A percentile compares a stretch with the other conserved stretches of the same genome.
Evolutionary conservation across 2,329 filamentous ascomycete species (phyloP).

Genomic region (Colletotrichum echinochloae): DNA sequence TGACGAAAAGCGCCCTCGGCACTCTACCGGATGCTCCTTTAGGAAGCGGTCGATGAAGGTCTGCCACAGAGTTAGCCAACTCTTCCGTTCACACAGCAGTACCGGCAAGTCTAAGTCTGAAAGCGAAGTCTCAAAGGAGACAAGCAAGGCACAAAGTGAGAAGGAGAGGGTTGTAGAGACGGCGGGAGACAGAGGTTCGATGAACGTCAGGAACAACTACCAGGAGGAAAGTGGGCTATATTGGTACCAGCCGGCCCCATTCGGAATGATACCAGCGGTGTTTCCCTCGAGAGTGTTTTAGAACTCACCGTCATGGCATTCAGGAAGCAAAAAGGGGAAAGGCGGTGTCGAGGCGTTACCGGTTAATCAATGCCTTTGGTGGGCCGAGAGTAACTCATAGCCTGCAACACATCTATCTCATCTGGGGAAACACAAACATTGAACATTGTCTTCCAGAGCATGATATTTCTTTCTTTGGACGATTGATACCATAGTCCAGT

Average conservation of each 20-base stretch:
- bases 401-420: background rate
- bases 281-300: conserved; percentile 12
- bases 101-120: background rate
- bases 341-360: background rate
- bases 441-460: background rate
- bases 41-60: conserved; percentile 3
- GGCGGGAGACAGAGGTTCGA: background rate
- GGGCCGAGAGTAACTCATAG: no score
- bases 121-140: background rate
- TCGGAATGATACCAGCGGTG: conserved; percentile 16
- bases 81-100: conserved; percentile 4
- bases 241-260: conserved; percentile 22
- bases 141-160: background rate
- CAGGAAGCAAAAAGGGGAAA: background rate
- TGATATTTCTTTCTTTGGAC: background rate
- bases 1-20: background rate
- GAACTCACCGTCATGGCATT: background rate
- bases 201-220: background rate
- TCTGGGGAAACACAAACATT: no score
- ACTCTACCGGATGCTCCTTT: background rate
- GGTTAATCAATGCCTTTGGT: background rate
- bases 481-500: background rate
- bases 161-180: background rate
- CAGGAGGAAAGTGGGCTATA: background rate
- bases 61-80: background rate